phyloP scores from a whole-genome alignment of 306 rosid species.

The Prinsepia uniflora region DNA sequence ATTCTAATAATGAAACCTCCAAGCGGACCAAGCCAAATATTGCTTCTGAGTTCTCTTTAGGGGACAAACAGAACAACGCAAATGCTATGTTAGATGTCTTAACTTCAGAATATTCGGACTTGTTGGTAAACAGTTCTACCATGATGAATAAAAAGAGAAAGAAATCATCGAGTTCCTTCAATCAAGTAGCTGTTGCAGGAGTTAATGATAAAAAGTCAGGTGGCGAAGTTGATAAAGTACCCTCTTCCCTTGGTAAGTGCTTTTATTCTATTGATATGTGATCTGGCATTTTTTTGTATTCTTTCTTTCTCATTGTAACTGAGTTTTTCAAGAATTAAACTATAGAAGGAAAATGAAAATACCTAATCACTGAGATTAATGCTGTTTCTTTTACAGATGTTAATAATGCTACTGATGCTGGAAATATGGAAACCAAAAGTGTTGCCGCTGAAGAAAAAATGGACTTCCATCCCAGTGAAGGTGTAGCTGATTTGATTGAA shows the following conservation, averaged over 20 bases:
- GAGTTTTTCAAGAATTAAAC: conserved; percentile 1
- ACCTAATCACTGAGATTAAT: conserved; percentile 19
- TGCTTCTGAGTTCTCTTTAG: conserved; percentile 32
- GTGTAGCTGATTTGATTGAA: conserved; percentile 23
- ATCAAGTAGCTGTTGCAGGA: conserved; percentile 19
- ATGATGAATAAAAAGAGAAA: conserved; percentile 29
- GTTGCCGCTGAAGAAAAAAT: conserved; percentile 34
- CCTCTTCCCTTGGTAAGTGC: conserved; percentile 30
- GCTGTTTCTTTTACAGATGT: conserved; percentile 28
- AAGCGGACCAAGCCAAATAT: conserved; percentile 32
- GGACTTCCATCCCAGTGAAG: conserved; percentile 22
- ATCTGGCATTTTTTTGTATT: background rate
- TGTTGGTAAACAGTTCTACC: conserved; percentile 20
- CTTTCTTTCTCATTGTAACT: background rate
- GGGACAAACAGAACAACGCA: conserved; percentile 30
- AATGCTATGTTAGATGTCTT: conserved; percentile 29
- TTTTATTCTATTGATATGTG: conserved; percentile 18
- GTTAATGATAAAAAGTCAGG: conserved; percentile 12
- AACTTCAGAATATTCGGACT: conserved; percentile 28
- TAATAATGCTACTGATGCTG: conserved; percentile 24
- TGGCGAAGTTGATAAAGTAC: conserved; percentile 16
- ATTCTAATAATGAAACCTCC: conserved; percentile 25
- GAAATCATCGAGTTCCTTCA: conserved; percentile 27
- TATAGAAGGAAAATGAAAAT: background rate
- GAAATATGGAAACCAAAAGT: conserved; percentile 23